A percentile compares a stretch with the other conserved stretches of the same genome.
These are phyloP conservation scores for Rubia balearica DNA, from an alignment of 305 asterid species.

Conservation along the genomic window DNA sequence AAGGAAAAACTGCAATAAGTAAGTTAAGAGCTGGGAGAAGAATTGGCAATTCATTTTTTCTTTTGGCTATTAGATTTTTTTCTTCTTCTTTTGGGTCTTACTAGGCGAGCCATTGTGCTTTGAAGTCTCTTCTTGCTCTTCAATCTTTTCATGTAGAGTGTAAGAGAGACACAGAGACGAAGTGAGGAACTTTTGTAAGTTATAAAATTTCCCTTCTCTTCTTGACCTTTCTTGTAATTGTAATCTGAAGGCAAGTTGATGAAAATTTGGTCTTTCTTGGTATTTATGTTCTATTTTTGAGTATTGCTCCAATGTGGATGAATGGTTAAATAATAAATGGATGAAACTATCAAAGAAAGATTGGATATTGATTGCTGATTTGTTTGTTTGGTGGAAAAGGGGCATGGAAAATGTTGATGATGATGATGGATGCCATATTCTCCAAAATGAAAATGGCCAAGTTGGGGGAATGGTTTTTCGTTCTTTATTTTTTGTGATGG, in stretches of 20 bases:
- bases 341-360: neutral
- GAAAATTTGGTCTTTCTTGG: constrained; percentile 12
- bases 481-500: constrained; percentile 8
- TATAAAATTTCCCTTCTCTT: constrained; percentile 6
- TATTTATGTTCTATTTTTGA: neutral
- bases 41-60: constrained; percentile 21
- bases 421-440: constrained; percentile 14
- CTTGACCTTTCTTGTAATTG: constrained; percentile 33
- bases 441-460: constrained; percentile 10
- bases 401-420: neutral
- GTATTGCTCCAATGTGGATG: neutral
- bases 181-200: constrained; percentile 21
- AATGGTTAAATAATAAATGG: neutral
- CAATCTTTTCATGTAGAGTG: constrained; percentile 7
- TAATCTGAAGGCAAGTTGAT: constrained; percentile 23
- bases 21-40: constrained; percentile 16
- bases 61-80: constrained; percentile 3
- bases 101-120: constrained; percentile 6
- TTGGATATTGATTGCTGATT: constrained; percentile 7
- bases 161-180: neutral
- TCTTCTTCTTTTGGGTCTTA: neutral
- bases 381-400: constrained; percentile 19
- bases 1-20: constrained; percentile 22
- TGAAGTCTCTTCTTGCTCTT: constrained; percentile 9
- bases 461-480: constrained; percentile 11